Conservation (phyloP, 768 basidiomycete genomes). For the Suillus paluster region DNA sequence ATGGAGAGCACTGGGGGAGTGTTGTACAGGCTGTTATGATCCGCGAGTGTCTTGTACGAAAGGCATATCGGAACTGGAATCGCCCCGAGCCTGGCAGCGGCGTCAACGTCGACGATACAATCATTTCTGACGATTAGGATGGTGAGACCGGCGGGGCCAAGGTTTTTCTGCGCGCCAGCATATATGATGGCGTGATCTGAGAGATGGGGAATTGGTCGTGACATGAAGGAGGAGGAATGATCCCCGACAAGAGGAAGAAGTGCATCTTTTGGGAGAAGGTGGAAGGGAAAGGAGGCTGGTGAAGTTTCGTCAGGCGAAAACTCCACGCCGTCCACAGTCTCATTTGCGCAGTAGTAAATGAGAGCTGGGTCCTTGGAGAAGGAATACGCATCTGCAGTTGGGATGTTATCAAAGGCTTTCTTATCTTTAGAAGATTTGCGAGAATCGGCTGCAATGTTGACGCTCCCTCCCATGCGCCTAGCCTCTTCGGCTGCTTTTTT, state of each 20-base stretch:
- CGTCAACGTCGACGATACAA: slow-evolving; percentile 88
- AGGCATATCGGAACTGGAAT: slow-evolving; percentile 76
- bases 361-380: slow-evolving; percentile 86
- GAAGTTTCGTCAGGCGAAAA: slow-evolving; percentile 64
- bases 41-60: slow-evolving; percentile 82
- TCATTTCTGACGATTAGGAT: slow-evolving; percentile 95
- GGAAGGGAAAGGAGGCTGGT: slow-evolving; percentile 81
- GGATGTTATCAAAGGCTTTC: slow-evolving; percentile 80
- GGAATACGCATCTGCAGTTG: slow-evolving; percentile 68
- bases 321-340: slow-evolving; percentile 95
- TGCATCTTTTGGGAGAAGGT: slow-evolving; percentile 58
- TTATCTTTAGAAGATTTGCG: slow-evolving; percentile 63
- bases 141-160: slow-evolving; percentile 92
- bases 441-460: slow-evolving; percentile 76
- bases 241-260: slow-evolving; percentile 89
- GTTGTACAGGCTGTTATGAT: slow-evolving; percentile 82
- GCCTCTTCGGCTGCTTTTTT: slow-evolving; percentile 87
- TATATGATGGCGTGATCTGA: slow-evolving; percentile 93
- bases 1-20: slow-evolving; percentile 92
- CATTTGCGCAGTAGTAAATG: slow-evolving; percentile 99
- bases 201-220: slow-evolving; percentile 85
- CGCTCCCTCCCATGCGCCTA: slow-evolving; percentile 59
- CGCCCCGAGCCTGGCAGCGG: slow-evolving; percentile 73
- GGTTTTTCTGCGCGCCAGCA: slow-evolving; percentile 97
- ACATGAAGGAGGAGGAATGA: slow-evolving; percentile 97